Base-by-base conservation (phyloP, 768 basidiomycete species). In the Lactarius akahatsu region DNA sequence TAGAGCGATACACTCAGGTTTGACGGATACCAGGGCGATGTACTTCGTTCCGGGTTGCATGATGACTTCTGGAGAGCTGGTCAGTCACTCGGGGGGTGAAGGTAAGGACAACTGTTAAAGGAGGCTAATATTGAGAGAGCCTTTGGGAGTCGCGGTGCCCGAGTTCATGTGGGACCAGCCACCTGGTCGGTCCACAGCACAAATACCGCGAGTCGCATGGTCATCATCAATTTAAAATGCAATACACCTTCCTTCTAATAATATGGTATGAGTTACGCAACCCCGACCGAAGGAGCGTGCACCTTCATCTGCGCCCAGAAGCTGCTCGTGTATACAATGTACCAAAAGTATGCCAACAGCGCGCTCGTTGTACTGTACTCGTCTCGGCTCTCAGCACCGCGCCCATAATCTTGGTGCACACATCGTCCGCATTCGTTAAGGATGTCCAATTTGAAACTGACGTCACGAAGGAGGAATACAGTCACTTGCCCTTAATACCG, bases 381-480 rank as follows among this genome's bases (percentile, higher is more conserved):
- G n/a, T n/a, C n/a, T n/a, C n/a, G n/a, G n/a, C n/a, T n/a, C n/a
- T n/a, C n/a, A n/a, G n/a, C n/a, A n/a, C n/a, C n/a, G n/a, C n/a
- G n/a, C n/a, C n/a, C n/a, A n/a, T n/a, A n/a, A 36, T 45, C 57
- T 28, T 45, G 32, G 59, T 23, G 18, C 57, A 63, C 32, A 52
- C 57, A 23, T 13, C 55, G 7, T 62, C 43, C 61, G 32, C 8
- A 18, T 59, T 62, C 23, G 11, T 45, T 30, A 41, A 20, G 47
- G 36, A 58, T 34, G 18, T 43, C 23, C 61, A 13, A 59, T 66
- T 62, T 10, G 50, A 59, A 20, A 3, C 18, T 6, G 1, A 9
- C 26, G 3, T 62, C 18, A 62, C 28, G 61, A 41, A 57, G 4
- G 62, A 41, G 38, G 57, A 62, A 50, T 58, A 62, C 57, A 54